phyloP scores from a whole-genome alignment of 768 basidiomycete genomes.

The Lentinula guzmanii region DNA sequence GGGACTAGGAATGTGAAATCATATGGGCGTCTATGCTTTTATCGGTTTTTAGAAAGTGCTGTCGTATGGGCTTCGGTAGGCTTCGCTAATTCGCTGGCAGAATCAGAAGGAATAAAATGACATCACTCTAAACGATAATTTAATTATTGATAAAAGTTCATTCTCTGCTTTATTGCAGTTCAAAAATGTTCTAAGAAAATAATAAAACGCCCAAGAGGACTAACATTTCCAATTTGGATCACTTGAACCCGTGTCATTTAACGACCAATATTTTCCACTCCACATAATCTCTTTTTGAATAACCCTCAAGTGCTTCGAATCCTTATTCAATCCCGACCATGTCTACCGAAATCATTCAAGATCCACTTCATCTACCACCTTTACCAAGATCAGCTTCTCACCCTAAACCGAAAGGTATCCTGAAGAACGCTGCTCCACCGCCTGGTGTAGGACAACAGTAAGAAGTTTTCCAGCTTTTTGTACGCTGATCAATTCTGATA shows the following conservation, averaged over 20 bases:
- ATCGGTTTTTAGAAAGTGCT: background rate
- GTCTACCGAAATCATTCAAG: slow-evolving; percentile 27
- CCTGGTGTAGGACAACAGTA: slow-evolving; percentile 45
- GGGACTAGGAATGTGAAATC: slow-evolving; percentile 29
- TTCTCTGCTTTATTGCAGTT: no score
- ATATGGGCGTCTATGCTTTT: background rate
- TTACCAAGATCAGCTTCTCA: slow-evolving; percentile 58
- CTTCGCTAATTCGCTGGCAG: background rate
- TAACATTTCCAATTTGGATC: background rate
- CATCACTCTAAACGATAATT: background rate
- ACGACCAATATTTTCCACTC: background rate
- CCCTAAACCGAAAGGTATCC: slow-evolving; percentile 79
- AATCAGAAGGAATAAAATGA: background rate
- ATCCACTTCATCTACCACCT: slow-evolving; percentile 40
- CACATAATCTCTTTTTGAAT: no score
- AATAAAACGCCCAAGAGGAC: background rate
- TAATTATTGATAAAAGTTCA: no score
- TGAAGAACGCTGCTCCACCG: slow-evolving; percentile 70
- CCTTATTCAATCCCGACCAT: slow-evolving; percentile 6
- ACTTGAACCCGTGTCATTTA: background rate
- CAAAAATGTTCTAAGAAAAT: no score
- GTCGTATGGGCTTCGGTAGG: no score
- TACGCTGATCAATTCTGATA: slow-evolving; percentile 5
- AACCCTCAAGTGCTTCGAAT: no score
- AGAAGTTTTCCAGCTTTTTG: slow-evolving; percentile 16